Evolutionary conservation across 73 alveolate genomes (phyloP).

Genomic region (Blepharisma japonicum): DNA sequence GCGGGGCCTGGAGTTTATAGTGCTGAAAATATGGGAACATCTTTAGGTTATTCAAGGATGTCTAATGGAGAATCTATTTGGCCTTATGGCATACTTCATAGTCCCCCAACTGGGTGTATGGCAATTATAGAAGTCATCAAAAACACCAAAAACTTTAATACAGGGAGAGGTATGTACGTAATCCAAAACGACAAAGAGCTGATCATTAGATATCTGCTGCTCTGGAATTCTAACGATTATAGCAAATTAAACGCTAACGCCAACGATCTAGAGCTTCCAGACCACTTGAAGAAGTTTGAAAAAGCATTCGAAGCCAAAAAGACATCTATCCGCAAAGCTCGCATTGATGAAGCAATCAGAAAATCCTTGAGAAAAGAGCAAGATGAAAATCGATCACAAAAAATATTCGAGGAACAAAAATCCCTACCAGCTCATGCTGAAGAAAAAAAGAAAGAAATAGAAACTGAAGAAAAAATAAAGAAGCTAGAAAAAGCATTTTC

Average conservation of each 20-base stretch:
- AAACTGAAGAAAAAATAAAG: background rate
- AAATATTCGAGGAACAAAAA: too few species aligned
- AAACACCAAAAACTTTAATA: background rate
- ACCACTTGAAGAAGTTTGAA: background rate
- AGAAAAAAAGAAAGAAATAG: background rate
- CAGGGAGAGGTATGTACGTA: background rate
- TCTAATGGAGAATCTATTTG: background rate
- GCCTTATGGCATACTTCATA: background rate
- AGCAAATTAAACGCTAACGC: background rate
- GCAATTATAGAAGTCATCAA: constrained; percentile 23
- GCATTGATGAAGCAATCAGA: constrained; percentile 10
- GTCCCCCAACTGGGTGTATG: background rate
- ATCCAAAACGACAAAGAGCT: constrained; percentile 11
- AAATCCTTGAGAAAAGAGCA: background rate
- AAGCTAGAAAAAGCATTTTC: background rate
- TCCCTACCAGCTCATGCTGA: background rate
- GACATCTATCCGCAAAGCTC: background rate
- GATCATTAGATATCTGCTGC: background rate
- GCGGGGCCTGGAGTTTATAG: constrained; percentile 67
- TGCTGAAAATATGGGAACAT: constrained; percentile 38
- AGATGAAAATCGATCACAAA: background rate
- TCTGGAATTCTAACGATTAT: background rate
- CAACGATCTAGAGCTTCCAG: background rate
- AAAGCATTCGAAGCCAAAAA: too few species aligned
- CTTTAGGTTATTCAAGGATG: constrained; percentile 42